Percentiles rank a stretch among this genome's conserved stretches.
Evolutionary conservation across 2,329 filamentous ascomycete genomes (phyloP).

Genomic region (Colletotrichum sp.): DNA sequence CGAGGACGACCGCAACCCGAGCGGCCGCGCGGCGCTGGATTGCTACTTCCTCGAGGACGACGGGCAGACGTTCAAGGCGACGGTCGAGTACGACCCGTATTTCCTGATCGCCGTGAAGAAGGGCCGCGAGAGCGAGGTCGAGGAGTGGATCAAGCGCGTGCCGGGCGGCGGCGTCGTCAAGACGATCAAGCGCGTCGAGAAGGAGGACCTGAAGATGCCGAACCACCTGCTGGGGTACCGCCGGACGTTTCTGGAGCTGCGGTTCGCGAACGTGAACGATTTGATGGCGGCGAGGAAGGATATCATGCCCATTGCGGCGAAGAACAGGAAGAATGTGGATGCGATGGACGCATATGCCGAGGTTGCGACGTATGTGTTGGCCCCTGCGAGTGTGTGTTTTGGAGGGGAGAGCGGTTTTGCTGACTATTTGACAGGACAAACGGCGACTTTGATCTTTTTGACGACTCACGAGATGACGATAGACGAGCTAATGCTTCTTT

Average conservation of each 20-base stretch:
- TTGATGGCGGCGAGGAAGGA: conserved; percentile 83
- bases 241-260: conserved; percentile 84
- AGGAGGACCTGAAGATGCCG: conserved; percentile 93
- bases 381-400: neutral
- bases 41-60: conserved; percentile 97
- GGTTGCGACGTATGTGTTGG: conserved; percentile 75
- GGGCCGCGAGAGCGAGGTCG: conserved; percentile 88
- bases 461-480: conserved; percentile 82
- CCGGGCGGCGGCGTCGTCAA: conserved; percentile 83
- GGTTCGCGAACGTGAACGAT: conserved; percentile 87
- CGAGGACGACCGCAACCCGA: conserved; percentile 82
- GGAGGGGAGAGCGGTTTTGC: neutral
- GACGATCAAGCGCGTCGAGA: conserved; percentile 77
- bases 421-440: conserved; percentile 60
- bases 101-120: conserved; percentile 91
- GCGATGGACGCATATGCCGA: conserved; percentile 99
- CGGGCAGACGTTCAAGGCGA: conserved; percentile 91
- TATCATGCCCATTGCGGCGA: conserved; percentile 90
- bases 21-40: conserved; percentile 88
- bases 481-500: conserved; percentile 77
- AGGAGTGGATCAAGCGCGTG: conserved; percentile 89
- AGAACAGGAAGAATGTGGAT: conserved; percentile 94
- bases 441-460: conserved; percentile 92
- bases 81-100: conserved; percentile 95
- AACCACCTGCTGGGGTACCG: conserved; percentile 94